Percentiles rank a stretch among this genome's conserved stretches.
Conservation (phyloP, 2,329 filamentous ascomycete genomes). For the Zasmidium citrigriseum region DNA sequence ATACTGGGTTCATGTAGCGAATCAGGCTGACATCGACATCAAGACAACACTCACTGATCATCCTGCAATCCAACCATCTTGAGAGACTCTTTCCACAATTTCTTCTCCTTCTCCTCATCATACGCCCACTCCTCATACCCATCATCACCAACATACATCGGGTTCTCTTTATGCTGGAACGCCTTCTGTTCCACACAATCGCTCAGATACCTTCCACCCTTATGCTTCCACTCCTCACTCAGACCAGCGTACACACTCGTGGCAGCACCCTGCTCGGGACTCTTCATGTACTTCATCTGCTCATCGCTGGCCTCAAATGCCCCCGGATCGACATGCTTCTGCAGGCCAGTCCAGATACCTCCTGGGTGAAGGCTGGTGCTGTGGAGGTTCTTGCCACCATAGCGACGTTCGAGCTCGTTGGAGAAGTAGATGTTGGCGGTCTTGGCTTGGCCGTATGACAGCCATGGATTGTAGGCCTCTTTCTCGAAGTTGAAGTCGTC, state of each 20-base stretch:
- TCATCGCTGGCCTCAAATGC: constrained; percentile 4
- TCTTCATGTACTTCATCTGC: constrained; percentile 19
- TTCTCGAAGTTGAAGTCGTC: constrained; percentile 41
- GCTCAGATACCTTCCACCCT: constrained; percentile 45
- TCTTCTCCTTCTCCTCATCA: constrained; percentile 41
- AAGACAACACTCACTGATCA: constrained; percentile 3
- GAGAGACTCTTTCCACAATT: constrained; percentile 41
- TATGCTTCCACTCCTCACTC: constrained; percentile 28
- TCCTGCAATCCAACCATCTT: constrained; percentile 15
- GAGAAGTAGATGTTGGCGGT: constrained; percentile 49
- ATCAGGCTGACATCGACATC: too few relatives aligned
- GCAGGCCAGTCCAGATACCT: constrained; percentile 35
- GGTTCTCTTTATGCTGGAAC: constrained; percentile 24
- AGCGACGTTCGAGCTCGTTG: constrained; percentile 55
- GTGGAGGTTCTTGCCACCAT: constrained; percentile 46
- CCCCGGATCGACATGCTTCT: constrained; percentile 13
- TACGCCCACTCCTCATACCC: constrained; percentile 41
- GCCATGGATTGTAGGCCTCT: constrained; percentile 22
- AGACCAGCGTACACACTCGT: constrained; percentile 48
- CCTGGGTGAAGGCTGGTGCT: constrained; percentile 51
- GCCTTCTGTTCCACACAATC: constrained; percentile 38
- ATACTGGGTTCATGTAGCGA: too few relatives aligned
- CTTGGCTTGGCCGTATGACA: constrained; percentile 24
- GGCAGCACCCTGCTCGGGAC: constrained; percentile 48
- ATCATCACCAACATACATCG: constrained; percentile 23